Evolutionary conservation across 2,329 filamentous ascomycete genomes (phyloP).

Genomic region (Microthyrium microscopicum): DNA sequence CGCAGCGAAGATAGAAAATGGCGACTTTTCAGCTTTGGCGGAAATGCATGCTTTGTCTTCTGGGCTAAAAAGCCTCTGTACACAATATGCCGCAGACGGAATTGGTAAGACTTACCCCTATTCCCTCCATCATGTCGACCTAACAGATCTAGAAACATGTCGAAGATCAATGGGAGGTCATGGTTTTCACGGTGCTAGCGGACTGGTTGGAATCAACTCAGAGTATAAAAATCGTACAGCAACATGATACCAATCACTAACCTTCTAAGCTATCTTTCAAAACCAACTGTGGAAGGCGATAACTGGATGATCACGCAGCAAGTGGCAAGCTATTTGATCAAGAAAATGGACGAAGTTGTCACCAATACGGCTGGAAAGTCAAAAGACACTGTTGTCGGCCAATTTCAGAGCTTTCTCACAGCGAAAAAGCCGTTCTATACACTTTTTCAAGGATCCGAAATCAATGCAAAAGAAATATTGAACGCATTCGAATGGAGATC

Average conservation of each 20-base stretch:
- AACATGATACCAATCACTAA: too few species aligned
- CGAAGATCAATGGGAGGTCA: constrained; percentile 37
- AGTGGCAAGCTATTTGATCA: constrained; percentile 33
- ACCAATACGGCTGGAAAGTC: constrained; percentile 17
- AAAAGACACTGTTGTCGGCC: constrained; percentile 23
- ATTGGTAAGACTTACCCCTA: constrained; percentile 17
- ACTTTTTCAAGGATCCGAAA: constrained; percentile 15
- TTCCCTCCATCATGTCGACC: neutral
- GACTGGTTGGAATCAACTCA: constrained; percentile 33
- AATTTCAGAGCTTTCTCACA: constrained; percentile 25
- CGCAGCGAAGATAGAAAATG: constrained; percentile 30
- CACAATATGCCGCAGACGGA: constrained; percentile 34
- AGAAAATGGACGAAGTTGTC: constrained; percentile 30
- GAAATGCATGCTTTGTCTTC: constrained; percentile 37
- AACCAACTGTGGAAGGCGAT: constrained; percentile 38
- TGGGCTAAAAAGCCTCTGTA: constrained; percentile 36
- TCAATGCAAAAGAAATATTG: constrained; percentile 24
- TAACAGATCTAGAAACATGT: constrained; percentile 33
- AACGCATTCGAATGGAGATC: constrained; percentile 29
- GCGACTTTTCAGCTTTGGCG: constrained; percentile 31
- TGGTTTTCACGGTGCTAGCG: constrained; percentile 35
- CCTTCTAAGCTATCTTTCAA: constrained; percentile 28
- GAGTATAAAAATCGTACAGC: too few species aligned
- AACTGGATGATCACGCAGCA: constrained; percentile 43
- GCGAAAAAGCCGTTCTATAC: too few species aligned